A percentile compares a stretch with the other conserved stretches of the same genome.
Evolutionary conservation across 2,329 filamentous ascomycete species (phyloP).

Genomic region (Trichoderma brevicompactum): DNA sequence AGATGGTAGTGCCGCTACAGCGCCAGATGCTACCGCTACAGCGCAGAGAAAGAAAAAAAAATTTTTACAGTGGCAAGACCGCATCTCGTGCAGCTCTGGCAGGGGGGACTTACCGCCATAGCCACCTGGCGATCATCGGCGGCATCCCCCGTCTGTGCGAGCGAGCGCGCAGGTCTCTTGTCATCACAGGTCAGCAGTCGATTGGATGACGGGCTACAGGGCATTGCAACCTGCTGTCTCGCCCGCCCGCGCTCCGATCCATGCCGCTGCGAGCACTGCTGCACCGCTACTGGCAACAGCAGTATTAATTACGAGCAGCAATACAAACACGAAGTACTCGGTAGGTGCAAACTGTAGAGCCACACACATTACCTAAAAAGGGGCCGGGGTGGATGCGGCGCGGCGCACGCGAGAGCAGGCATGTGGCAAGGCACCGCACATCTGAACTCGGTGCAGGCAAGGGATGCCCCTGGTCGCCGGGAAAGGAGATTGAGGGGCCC

Average conservation of each 20-base stretch:
- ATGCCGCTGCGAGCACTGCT: background rate
- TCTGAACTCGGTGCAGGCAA: background rate
- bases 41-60: background rate
- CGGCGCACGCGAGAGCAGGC: conserved; percentile 25
- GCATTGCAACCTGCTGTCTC: background rate
- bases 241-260: background rate
- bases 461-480: conserved; percentile 6
- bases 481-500: conserved; percentile 13
- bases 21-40: background rate
- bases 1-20: too few relatives aligned
- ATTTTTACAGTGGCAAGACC: conserved; percentile 4
- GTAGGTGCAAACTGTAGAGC: background rate
- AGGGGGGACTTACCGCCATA: background rate
- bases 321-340: background rate
- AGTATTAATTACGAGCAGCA: too few relatives aligned
- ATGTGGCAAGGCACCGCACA: conserved; percentile 10
- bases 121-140: conserved; percentile 15
- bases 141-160: background rate
- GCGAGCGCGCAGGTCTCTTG: background rate
- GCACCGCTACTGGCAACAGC: background rate
- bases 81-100: conserved; percentile 1
- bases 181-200: background rate
- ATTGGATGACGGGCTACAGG: background rate
- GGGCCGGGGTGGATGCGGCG: conserved; percentile 21
- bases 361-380: conserved; percentile 5